These are phyloP conservation scores for Craterostigma plantagineum DNA, from an alignment of 257 asterid genomes.

Conservation along the genomic window DNA sequence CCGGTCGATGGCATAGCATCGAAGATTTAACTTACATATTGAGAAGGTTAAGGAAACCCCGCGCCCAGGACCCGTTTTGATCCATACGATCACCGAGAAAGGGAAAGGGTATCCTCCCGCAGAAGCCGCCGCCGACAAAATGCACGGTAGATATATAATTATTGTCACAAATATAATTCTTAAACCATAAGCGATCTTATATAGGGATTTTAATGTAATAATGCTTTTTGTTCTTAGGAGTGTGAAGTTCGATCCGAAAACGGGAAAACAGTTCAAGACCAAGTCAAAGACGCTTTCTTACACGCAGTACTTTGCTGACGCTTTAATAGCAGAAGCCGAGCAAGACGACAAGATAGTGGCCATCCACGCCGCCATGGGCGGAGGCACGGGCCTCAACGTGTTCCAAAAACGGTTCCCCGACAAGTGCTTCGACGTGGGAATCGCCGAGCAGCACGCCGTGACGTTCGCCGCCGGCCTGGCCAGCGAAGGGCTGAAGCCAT, in stretches of 20 bases:
- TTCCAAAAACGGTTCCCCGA: constrained; percentile 39
- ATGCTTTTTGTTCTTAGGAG: constrained; percentile 15
- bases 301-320: constrained; percentile 46
- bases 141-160: constrained; percentile 28
- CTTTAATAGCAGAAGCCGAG: constrained; percentile 42
- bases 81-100: constrained; percentile 42
- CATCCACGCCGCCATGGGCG: constrained; percentile 72
- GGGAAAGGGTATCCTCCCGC: constrained; percentile 64
- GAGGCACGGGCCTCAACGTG: constrained; percentile 49
- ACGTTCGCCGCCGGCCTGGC: constrained; percentile 66
- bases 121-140: constrained; percentile 38
- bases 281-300: constrained; percentile 19
- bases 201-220: too few species aligned
- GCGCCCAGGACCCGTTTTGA: constrained; percentile 36
- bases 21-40: constrained; percentile 46
- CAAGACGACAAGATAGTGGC: constrained; percentile 39
- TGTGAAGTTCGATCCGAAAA: constrained; percentile 39
- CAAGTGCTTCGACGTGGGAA: constrained; percentile 52
- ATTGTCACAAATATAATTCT: too few species aligned
- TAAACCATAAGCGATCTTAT: too few species aligned
- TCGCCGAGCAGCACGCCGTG: constrained; percentile 58
- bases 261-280: constrained; percentile 33
- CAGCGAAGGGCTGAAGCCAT: constrained; percentile 55
- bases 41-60: constrained; percentile 36
- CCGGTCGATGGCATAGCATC: constrained; percentile 38